Base-by-base conservation (phyloP, 148 eudicot genomes). In the Cornus kousa region DNA sequence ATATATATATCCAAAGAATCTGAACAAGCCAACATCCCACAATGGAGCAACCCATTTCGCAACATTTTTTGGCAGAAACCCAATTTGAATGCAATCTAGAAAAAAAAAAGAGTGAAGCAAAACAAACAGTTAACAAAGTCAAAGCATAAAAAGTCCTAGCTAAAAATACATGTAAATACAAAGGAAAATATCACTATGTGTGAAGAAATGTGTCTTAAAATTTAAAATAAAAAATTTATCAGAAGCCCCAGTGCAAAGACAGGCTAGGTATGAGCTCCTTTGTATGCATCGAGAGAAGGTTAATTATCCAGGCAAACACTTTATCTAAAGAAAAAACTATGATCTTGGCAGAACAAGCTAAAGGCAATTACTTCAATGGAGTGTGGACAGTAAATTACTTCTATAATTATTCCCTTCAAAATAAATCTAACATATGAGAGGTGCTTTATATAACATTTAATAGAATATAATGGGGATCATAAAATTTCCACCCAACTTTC, bases 31-130 rank as follows among this genome's bases (percentile, higher is more conserved):
- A 53, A 24, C 62, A 86, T 95, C 97, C 86, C 91, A 90, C 66
- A 95, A 75, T 75, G 97, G 97, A 85, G 98, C 91, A 74, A 91
- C 91, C 97, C 97, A 95, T 78, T 89, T 91, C 77, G 98, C 98
- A 68, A 90, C 74, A 82, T 82, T 81, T 82, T 92, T 90, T 19
- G 98, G 97, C 37, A 95, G 88, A 87, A 95, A 95, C 17, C 98
- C 98, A 74, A 95, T 84, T 86, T 95, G 98, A 71, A 95, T 83
- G 74, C 79, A 88, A 82, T 89, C 97, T 93, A 86, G 72, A 8
- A 39, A 71, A 81, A 8, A 39, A 71, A 81, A 84, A 43, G 78
- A 62, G 67, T 48, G 67, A 80, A 64, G 24, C 32, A 76, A 37
- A n/a, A 46, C 67, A 48, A 74, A 22, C 32, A 32, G 43, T 67